Base-by-base conservation (phyloP, 2,329 filamentous ascomycete genomes). In the Phaeosphaeria sp. region DNA sequence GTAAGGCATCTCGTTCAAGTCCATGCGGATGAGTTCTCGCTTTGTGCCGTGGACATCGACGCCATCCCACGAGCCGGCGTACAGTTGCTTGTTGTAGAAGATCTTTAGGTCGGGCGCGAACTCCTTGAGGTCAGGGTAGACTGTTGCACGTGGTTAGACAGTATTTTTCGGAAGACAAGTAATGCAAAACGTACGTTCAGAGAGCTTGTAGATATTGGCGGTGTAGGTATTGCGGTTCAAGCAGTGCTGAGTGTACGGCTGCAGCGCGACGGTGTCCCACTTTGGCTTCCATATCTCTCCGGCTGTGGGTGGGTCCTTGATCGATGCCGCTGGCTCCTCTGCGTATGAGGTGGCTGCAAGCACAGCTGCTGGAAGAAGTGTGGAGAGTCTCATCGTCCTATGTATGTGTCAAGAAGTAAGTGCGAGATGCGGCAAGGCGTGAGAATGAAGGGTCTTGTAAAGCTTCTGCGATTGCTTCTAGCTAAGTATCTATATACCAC, bases 21-120 rank as follows among this genome's bases (percentile, higher is more conserved):
- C 72, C 83, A 85, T 84, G 63, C 76, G 65, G 44, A 85, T 66
- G 59, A 85, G 65, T 54, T 77, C 78, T 18, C 83, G 79, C 53
- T 83, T 80, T 58, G 80, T 77, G 49, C 80, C 80, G 69, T 86
- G 83, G n/a, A 76, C 78, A 64, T 86, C 84, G 22, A 81, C 71
- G 36, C 84, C 84, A 24, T 77, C 76, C 84, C 84, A 86, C 42
- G 78, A 79, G 22, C 84, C 84, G 0, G 84, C 83, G 67, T 86
- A 77, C 7, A 61, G 67, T 43, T 75, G 70, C 51, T 70, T 68
- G 61, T 72, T 65, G 62, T 76, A 77, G 59, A 77, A 77, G 42
- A 75, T 69, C 47, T 77, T 77, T 46, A 76, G 71, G 42, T 74
- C 63, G 0, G 74, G 68, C 3, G 74, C 73, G 22, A 57, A 71